Evolutionary conservation across 2,329 filamentous ascomycete species (phyloP).

Genomic region (Teratosphaeria nubilosa): DNA sequence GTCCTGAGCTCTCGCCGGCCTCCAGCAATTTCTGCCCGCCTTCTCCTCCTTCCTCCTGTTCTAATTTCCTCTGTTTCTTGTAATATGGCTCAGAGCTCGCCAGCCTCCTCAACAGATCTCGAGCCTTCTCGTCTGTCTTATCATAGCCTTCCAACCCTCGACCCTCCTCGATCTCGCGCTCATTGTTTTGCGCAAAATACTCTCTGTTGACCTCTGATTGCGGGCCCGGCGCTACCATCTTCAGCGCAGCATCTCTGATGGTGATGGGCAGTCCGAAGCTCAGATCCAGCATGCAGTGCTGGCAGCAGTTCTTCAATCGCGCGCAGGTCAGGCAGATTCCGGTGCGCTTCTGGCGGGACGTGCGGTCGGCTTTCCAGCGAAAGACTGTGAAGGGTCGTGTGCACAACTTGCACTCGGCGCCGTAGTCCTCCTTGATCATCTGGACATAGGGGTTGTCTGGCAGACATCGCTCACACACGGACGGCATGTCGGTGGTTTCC

Average conservation of each 20-base stretch:
- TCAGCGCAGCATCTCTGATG: slow-evolving; percentile 88
- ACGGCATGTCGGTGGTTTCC: slow-evolving; percentile 77
- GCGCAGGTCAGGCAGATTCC: slow-evolving; percentile 96
- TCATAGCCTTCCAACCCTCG: slow-evolving; percentile 82
- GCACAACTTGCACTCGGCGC: slow-evolving; percentile 61
- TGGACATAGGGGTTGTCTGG: slow-evolving; percentile 97
- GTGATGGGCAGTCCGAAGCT: slow-evolving; percentile 92
- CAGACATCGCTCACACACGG: slow-evolving; percentile 83
- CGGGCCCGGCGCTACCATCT: slow-evolving; percentile 93
- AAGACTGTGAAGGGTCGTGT: slow-evolving; percentile 95
- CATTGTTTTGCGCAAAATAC: slow-evolving; percentile 96
- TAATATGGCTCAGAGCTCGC: slow-evolving; percentile 94
- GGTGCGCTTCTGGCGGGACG: slow-evolving; percentile 81
- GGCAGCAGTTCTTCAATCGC: slow-evolving; percentile 95
- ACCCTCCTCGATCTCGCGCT: slow-evolving; percentile 89
- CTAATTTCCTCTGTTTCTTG: slow-evolving; percentile 57
- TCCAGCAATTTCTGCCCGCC: slow-evolving; percentile 34
- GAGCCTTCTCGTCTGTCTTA: slow-evolving; percentile 92
- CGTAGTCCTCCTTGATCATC: slow-evolving; percentile 96
- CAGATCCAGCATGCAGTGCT: slow-evolving; percentile 96
- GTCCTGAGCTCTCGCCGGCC: slow-evolving; percentile 27
- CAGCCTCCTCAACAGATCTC: slow-evolving; percentile 72
- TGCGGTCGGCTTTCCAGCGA: slow-evolving; percentile 86
- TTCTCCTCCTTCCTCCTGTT: slow-evolving; percentile 47
- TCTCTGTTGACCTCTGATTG: slow-evolving; percentile 89